Percentiles rank a stretch among this genome's conserved stretches.
These are phyloP conservation scores for Boletus vinaceobasis DNA, from an alignment of 768 basidiomycete genomes.

Conservation along the genomic window DNA sequence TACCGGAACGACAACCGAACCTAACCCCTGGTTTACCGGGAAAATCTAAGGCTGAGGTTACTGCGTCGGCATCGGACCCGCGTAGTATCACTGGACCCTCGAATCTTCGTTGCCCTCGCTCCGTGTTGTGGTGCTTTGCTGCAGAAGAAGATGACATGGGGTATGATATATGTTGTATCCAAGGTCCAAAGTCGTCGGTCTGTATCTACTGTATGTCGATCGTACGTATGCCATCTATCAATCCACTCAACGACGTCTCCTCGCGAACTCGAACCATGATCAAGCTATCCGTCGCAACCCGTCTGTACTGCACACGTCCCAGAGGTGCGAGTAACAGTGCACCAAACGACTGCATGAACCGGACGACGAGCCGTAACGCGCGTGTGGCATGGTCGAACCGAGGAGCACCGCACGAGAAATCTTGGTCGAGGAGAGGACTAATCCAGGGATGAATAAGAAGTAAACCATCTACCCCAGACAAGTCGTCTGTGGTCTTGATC, in stretches of 20 bases:
- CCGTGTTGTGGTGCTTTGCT: background rate
- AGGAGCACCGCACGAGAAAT: background rate
- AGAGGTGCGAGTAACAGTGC: background rate
- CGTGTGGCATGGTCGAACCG: background rate
- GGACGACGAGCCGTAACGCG: background rate
- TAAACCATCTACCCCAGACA: background rate
- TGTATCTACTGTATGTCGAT: background rate
- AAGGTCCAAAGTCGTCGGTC: background rate
- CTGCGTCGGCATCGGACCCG: too few species aligned
- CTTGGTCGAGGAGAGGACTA: background rate
- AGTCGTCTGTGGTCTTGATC: background rate
- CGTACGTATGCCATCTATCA: background rate
- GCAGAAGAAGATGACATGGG: background rate
- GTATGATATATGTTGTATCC: background rate
- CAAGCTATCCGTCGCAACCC: background rate
- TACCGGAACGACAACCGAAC: too few species aligned
- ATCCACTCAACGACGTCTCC: background rate
- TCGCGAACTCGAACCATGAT: background rate
- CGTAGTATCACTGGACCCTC: too few species aligned
- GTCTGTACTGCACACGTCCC: background rate
- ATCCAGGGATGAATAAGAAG: background rate
- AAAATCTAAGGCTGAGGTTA: too few species aligned
- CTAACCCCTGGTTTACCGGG: too few species aligned
- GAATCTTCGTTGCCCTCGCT: too few species aligned
- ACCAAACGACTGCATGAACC: background rate